Percentiles rank a stretch among this genome's conserved stretches.
These are phyloP conservation scores for Colletotrichum lupini DNA, from an alignment of 2,329 filamentous ascomycete species.

Conservation along the genomic window DNA sequence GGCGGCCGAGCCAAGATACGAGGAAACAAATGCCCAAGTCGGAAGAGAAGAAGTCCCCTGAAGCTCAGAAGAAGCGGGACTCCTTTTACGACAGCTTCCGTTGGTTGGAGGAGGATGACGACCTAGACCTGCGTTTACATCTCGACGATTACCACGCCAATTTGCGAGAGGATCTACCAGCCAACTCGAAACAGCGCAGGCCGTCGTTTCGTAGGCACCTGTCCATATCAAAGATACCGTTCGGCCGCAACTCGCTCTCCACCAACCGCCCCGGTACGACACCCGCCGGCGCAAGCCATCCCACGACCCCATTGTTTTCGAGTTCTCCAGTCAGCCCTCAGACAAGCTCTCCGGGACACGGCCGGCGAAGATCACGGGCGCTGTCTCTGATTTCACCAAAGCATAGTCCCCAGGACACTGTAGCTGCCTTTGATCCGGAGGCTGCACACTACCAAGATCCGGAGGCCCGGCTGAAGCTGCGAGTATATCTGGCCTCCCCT, in stretches of 20 bases:
- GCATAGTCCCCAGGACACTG: constrained; percentile 55
- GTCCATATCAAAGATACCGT: constrained; percentile 75
- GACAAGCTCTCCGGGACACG: constrained; percentile 46
- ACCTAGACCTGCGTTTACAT: constrained; percentile 74
- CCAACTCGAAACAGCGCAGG: constrained; percentile 57
- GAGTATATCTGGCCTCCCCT: constrained; percentile 86
- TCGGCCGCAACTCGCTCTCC: constrained; percentile 66
- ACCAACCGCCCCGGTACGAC: constrained; percentile 59
- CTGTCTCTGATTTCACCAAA: constrained; percentile 65
- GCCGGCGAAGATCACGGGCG: constrained; percentile 63
- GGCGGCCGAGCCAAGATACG: constrained; percentile 32
- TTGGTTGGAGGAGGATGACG: constrained; percentile 79
- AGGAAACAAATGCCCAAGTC: constrained; percentile 25
- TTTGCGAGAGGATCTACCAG: constrained; percentile 61
- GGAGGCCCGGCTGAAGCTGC: constrained; percentile 85
- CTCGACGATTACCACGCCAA: constrained; percentile 79
- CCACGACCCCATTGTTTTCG: constrained; percentile 40
- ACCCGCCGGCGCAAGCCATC: constrained; percentile 45
- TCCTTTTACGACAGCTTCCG: constrained; percentile 75
- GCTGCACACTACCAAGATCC: constrained; percentile 91
- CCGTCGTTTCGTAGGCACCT: constrained; percentile 77
- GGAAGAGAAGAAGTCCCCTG: constrained; percentile 10
- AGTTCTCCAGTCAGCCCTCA: constrained; percentile 32
- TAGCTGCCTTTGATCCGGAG: constrained; percentile 72
- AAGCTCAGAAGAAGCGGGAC: constrained; percentile 51